Evolutionary conservation across 257 asterid genomes (phyloP).

Genomic region (Mitragyna speciosa): DNA sequence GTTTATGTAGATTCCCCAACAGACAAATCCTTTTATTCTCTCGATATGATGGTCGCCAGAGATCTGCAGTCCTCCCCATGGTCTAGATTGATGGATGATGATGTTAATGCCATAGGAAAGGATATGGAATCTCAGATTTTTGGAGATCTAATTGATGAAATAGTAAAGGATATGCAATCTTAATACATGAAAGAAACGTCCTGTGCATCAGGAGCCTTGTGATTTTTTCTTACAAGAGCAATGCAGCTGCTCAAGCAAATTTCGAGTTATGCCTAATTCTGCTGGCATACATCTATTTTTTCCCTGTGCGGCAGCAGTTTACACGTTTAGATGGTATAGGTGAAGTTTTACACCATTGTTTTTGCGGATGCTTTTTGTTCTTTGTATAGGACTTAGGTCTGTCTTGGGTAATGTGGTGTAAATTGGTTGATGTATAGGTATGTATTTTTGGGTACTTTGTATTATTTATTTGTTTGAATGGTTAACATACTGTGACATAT

Average conservation of each 20-base stretch:
- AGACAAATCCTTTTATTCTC: constrained; percentile 43
- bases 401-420: constrained; percentile 3
- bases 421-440: constrained; percentile 14
- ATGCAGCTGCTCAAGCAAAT: constrained; percentile 11
- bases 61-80: constrained; percentile 63
- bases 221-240: neutral
- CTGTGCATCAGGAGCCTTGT: neutral
- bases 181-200: neutral
- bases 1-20: constrained; percentile 44
- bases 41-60: constrained; percentile 62
- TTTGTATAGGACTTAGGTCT: constrained; percentile 17
- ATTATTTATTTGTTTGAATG: neutral
- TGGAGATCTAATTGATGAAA: constrained; percentile 64
- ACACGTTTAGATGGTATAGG: neutral
- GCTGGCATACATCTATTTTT: neutral
- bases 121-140: constrained; percentile 65
- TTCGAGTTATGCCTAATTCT: constrained; percentile 3
- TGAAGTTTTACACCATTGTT: constrained; percentile 3
- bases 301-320: neutral
- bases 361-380: neutral
- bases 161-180: constrained; percentile 41
- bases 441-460: neutral
- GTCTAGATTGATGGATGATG: constrained; percentile 60
- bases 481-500: neutral
- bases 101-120: constrained; percentile 51